Evolutionary conservation across 257 asterid genomes (phyloP).

Genomic region (Solanum virginianum): DNA sequence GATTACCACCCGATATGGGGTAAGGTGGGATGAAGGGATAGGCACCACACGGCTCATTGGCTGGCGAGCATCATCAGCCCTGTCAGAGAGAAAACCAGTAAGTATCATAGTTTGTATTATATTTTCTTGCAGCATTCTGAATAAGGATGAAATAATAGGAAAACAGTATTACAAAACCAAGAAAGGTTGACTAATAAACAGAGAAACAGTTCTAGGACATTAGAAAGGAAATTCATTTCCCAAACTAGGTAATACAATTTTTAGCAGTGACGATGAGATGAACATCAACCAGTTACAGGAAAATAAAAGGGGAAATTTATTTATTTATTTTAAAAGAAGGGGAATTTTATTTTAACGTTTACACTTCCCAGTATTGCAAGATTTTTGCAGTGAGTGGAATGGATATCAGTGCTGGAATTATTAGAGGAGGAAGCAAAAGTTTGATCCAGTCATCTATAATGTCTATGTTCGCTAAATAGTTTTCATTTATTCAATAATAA

Average conservation of each 20-base stretch:
- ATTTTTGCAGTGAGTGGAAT: neutral
- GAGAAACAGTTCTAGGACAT: neutral
- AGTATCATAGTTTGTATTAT: neutral
- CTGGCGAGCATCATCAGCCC: constrained; percentile 59
- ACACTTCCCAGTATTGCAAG: neutral
- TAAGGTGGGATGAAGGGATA: constrained; percentile 41
- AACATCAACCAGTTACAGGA: neutral
- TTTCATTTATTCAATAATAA: neutral
- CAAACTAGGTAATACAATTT: neutral
- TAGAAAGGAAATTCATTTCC: neutral
- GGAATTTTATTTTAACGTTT: neutral
- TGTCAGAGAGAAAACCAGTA: constrained; percentile 17
- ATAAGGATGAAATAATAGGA: neutral
- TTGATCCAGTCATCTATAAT: neutral
- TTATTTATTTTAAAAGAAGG: too few species aligned
- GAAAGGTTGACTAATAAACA: neutral
- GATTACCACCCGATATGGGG: constrained; percentile 59
- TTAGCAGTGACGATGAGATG: neutral
- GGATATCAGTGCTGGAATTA: neutral
- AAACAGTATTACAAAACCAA: constrained; percentile 14
- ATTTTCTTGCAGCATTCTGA: neutral
- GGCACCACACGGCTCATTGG: constrained; percentile 56
- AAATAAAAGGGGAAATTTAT: neutral
- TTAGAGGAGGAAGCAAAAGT: neutral
- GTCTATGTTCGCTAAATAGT: neutral